Conservation (phyloP, 768 basidiomycete species). For the Pulveroboletus frians region DNA sequence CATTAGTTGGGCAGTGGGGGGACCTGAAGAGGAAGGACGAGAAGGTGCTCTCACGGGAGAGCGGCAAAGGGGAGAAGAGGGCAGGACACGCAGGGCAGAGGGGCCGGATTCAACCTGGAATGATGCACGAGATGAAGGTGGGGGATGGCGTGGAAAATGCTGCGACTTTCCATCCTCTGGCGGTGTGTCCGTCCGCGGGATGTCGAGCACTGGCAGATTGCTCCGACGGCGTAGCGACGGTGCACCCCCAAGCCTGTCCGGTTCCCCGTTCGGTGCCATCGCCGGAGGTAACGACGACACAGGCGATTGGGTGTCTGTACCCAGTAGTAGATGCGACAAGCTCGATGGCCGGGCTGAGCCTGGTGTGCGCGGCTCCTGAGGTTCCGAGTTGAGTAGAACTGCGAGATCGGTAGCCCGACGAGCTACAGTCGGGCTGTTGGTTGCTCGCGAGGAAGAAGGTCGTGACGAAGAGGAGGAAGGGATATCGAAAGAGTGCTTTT, state of each 20-base stretch:
- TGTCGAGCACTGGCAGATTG: slow-evolving; percentile 30
- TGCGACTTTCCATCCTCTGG: slow-evolving; percentile 19
- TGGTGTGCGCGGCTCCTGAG: slow-evolving; percentile 35
- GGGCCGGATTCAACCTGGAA: slow-evolving; percentile 20
- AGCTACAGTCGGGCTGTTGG: slow-evolving; percentile 42
- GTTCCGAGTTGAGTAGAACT: slow-evolving; percentile 64
- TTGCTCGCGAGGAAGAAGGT: slow-evolving; percentile 31
- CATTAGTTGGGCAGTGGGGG: slow-evolving; percentile 25
- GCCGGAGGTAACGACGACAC: slow-evolving; percentile 14
- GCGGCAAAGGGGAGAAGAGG: slow-evolving; percentile 27
- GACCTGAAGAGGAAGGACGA: slow-evolving; percentile 33
- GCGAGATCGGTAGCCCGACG: slow-evolving; percentile 75
- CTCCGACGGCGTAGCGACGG: slow-evolving; percentile 29
- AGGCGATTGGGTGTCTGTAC: slow-evolving; percentile 23
- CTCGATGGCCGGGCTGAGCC: slow-evolving; percentile 40
- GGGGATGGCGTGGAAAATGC: slow-evolving; percentile 24
- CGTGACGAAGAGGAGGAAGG: slow-evolving; percentile 37
- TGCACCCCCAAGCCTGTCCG: slow-evolving; percentile 21
- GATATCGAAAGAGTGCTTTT: slow-evolving; percentile 25
- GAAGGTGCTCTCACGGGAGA: slow-evolving; percentile 26
- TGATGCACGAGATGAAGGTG: slow-evolving; percentile 17
- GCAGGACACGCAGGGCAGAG: slow-evolving; percentile 21
- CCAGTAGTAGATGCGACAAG: slow-evolving; percentile 37
- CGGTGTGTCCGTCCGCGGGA: slow-evolving; percentile 26
- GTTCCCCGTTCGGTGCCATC: slow-evolving; percentile 18